Evolutionary conservation across 2,329 filamentous ascomycete genomes (phyloP), one percentile per base, ranked within the genome.

Genomic region (Trichoderma asperellum): DNA sequence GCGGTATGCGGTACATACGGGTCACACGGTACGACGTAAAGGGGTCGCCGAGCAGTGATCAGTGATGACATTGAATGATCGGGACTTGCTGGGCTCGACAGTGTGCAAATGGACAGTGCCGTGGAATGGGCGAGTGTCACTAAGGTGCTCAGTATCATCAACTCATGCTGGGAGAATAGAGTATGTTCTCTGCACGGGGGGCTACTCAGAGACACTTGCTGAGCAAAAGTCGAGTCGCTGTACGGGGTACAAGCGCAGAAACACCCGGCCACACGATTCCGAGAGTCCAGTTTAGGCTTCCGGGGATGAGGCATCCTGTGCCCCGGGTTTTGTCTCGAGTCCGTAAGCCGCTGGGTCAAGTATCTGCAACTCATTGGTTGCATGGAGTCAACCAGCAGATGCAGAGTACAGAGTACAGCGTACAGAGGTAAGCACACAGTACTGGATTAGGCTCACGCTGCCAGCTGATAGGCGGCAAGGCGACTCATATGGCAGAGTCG

Each of bases 401-500:
- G 5, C 47, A 11, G n/a, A 12, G 47, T 49, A 49, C n/a, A 49
- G 24, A 24, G 3, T n/a, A n/a, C n/a, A n/a, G 43, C 11, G 10
- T 49, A 49, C 47, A 8, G n/a, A 12, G 21, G 21, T 49, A 24
- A 49, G 47, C 21, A 10, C 47, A 49, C 21, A 49, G 47, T 21
- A 21, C 43, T 6, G 11, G 10, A 24, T 24, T 11, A 49, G 21
- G 47, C 47, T 24, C 47, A 24, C 47, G 47, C 24, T 49, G 47
- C 47, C 21, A 49, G 47, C 47, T 49, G 47, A 49, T 49, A 49
- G 47, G 43, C n/a, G 40, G 62, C 62, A 43, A 37, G 27, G 37
- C 62, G 35, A 24, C 62, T 65, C 47, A 34, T 35, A 57, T 65
- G 62, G 52, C 16, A 37, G 62, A 8, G 37, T n/a, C 27, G 37